Evolutionary conservation across 2,329 filamentous ascomycete genomes (phyloP), one percentile per base, ranked within the genome.

Genomic region (Helotiales sp.): DNA sequence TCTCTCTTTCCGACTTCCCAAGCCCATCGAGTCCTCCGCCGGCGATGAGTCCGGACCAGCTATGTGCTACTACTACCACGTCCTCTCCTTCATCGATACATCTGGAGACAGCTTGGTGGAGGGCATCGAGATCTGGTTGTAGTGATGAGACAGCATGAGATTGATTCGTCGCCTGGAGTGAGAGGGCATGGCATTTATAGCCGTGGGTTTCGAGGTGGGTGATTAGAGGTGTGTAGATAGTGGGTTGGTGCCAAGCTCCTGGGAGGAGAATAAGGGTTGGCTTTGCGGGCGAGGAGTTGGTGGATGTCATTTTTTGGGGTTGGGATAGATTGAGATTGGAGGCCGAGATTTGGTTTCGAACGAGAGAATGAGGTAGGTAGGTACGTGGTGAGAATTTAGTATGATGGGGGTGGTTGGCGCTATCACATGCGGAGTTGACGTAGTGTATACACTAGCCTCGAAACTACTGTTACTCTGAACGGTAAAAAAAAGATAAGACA

Each of bases 31-130:
- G 58, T 7, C 69, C 71, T 51, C 73, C 69, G 5, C 68, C 66
- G 1, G 64, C 66, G 1, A 73, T 60, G 0, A 74, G 66, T 5
- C 74, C 74, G 5, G 70, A 67, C 68, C 74, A 77, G 27, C 71
- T 74, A 51, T 77, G 75, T 6, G 69, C 63, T 9, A 74, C 49
- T 2, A 76, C 63, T 1, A 76, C 54, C 6, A 76, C 70, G 38
- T 76, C 70, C 15, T 72, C 70, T 1, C 70, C 70, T 1, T 30
- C 60, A 27, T 74, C 72, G 6, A 54, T 34, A 48, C 58, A 54
- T 33, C 54, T 42, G 17, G 36, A 15, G 12, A 61, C 54, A 4
- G 46, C 49, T 9, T 36, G 13, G 9, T 53, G 29, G 1, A 65
- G 34, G 22, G 56, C 50, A 8, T 49, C 30, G 22, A 62, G 59